These are phyloP conservation scores for Ceratocystis eucalypticola DNA, from an alignment of 2,329 filamentous ascomycete genomes.

Conservation along the genomic window DNA sequence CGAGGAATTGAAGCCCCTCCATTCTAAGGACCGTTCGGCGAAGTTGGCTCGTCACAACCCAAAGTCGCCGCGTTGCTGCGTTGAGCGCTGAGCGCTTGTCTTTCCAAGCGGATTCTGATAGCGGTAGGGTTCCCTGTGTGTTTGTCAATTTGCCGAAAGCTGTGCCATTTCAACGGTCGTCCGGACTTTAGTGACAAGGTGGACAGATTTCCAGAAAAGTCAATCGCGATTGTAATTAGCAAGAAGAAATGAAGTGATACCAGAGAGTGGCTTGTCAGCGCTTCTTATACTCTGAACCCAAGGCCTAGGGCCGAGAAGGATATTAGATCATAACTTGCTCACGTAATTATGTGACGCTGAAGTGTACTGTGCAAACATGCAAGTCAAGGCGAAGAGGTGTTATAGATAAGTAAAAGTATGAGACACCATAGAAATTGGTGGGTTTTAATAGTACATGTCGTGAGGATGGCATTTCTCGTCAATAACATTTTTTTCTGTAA, in stretches of 20 bases:
- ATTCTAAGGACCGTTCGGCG: neutral
- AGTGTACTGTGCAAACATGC: neutral
- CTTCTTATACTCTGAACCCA: neutral
- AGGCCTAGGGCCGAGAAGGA: constrained; percentile 11
- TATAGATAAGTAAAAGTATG: no score
- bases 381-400: neutral
- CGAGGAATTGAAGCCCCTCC: neutral
- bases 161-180: no score
- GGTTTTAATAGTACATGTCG: no score
- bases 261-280: neutral
- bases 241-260: neutral
- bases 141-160: no score
- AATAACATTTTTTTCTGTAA: no score
- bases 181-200: no score
- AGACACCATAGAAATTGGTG: no score
- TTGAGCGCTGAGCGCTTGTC: neutral
- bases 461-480: no score
- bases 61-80: neutral
- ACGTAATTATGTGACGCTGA: neutral
- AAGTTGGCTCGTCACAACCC: neutral
- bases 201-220: neutral
- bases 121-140: no score
- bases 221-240: neutral
- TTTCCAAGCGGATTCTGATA: neutral
- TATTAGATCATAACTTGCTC: constrained; percentile 18